Conservation (phyloP, 768 basidiomycete species). For the Astraeus odoratus region DNA sequence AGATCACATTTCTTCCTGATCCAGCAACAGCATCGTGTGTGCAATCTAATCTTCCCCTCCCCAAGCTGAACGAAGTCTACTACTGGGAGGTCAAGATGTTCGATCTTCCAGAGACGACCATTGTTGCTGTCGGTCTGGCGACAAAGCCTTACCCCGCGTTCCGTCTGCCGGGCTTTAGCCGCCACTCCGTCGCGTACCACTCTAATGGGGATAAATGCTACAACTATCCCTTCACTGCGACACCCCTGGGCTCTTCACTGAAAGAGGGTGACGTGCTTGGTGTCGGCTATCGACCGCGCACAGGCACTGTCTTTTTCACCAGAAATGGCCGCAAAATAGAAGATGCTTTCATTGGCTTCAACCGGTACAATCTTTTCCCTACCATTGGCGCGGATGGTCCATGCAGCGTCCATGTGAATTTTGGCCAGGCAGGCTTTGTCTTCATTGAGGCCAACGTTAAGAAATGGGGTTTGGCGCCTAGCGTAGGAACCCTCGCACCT, state of each 20-base stretch:
- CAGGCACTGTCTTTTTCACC: constrained; percentile 98
- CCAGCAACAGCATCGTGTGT: constrained; percentile 92
- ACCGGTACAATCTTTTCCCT: constrained; percentile 91
- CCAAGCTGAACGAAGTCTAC: constrained; percentile 97
- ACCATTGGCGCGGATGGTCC: constrained; percentile 95
- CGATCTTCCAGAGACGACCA: constrained; percentile 83
- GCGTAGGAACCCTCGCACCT: constrained; percentile 93
- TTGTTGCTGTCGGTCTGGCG: constrained; percentile 87
- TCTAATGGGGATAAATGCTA: constrained; percentile 96
- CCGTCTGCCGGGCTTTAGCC: constrained; percentile 80
- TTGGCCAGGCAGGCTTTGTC: constrained; percentile 97
- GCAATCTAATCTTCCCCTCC: constrained; percentile 93
- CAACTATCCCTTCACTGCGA: constrained; percentile 89
- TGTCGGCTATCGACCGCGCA: constrained; percentile 91
- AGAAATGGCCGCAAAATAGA: constrained; percentile 96
- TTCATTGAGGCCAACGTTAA: constrained; percentile 99
- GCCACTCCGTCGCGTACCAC: constrained; percentile 90
- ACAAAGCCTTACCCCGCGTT: constrained; percentile 97
- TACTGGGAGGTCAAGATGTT: constrained; percentile 99
- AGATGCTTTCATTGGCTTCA: constrained; percentile 89
- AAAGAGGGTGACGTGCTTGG: constrained; percentile 96
- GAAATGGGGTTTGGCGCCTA: constrained; percentile 98
- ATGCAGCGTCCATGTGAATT: constrained; percentile 93
- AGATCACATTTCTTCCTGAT: constrained; percentile 96
- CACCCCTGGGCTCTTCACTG: constrained; percentile 74